Evolutionary conservation across 2,329 filamentous ascomycete genomes (phyloP), one percentile per base, ranked within the genome.

Genomic region (Hypocreales sp.): DNA sequence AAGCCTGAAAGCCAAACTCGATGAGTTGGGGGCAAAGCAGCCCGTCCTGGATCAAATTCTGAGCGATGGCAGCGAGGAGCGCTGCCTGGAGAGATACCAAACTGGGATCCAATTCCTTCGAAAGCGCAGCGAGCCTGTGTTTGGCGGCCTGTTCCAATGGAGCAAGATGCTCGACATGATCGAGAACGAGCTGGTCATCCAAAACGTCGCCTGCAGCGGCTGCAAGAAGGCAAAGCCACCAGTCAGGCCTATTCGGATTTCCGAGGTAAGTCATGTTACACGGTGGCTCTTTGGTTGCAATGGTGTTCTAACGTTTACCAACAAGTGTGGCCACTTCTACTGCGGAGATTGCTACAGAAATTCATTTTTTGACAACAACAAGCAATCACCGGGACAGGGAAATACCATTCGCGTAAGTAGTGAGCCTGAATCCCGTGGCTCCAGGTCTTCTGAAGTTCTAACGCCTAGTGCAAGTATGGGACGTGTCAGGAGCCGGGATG

Each of bases 261-360:
- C 2, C 0, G 15, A 20, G 9, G 40, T 45, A 25, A 26, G 40
- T 26, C 13, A 11, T 7, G 15, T 19, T 26, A 10, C n/a, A n/a
- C 11, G 4, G 2, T 2, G 4, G 4, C 20, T 21, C n/a, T n/a
- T n/a, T n/a, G n/a, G 5, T 21, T 6, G 6, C n/a, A 12, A 21
- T 21, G 20, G n/a, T 6, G 5, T 21, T 12, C n/a, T n/a, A n/a
- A n/a, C n/a, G n/a, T n/a, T n/a, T n/a, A n/a, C n/a, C n/a, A n/a
- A n/a, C n/a, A n/a, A 53, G 52, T 56, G 54, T 16, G 30, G 34
- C 0, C 53, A 58, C 25, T 14, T 45, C 1, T 52, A 46, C 20
- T 56, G 53, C 29, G 1, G 2, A 0, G 3, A 4, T 0, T 56
- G 51, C 20, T 22, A 5, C 7, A 7, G 10, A 11, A 22, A 11